Percentiles rank a stretch among this genome's conserved stretches.
Evolutionary conservation across 768 basidiomycete species (phyloP).

Genomic region (Ramaria sp.): DNA sequence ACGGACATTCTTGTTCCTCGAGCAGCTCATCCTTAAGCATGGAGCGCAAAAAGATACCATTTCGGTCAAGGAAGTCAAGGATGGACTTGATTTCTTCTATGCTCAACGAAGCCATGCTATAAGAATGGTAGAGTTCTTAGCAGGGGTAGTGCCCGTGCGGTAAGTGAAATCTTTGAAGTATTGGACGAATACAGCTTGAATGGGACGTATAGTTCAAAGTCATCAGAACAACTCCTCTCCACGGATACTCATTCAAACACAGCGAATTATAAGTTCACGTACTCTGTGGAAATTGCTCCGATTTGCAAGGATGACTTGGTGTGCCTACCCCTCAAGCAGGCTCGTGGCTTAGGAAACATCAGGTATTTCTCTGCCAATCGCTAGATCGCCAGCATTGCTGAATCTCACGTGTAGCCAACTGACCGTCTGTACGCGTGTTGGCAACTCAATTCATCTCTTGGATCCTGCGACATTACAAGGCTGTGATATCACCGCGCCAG

Average conservation of each 20-base stretch:
- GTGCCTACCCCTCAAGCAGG: constrained; percentile 75
- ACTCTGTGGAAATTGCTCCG: constrained; percentile 93
- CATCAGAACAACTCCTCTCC: constrained; percentile 90
- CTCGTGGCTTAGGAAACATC: constrained; percentile 79
- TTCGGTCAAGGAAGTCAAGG: constrained; percentile 82
- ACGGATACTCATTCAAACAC: constrained; percentile 86
- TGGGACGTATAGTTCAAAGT: constrained; percentile 53
- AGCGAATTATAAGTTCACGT: constrained; percentile 95
- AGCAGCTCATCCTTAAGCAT: constrained; percentile 95
- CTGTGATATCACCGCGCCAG: constrained; percentile 63
- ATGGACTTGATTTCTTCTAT: constrained; percentile 97
- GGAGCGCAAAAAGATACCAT: constrained; percentile 95
- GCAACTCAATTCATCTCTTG: constrained; percentile 82
- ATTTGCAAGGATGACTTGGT: constrained; percentile 98
- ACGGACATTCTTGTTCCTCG: constrained; percentile 93
- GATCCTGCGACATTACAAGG: constrained; percentile 81
- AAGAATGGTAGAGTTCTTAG: constrained; percentile 94
- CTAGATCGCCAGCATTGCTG: background rate
- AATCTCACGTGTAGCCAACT: constrained; percentile 40
- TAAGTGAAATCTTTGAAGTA: constrained; percentile 26
- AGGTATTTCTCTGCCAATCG: constrained; percentile 19
- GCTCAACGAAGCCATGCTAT: constrained; percentile 81
- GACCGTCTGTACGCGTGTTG: constrained; percentile 81
- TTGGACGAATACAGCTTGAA: constrained; percentile 3
- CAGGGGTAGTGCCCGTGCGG: constrained; percentile 80